A percentile compares a stretch with the other conserved stretches of the same genome.
Conservation (phyloP, 805 yeast species). For the Metschnikowia vanudenii region DNA sequence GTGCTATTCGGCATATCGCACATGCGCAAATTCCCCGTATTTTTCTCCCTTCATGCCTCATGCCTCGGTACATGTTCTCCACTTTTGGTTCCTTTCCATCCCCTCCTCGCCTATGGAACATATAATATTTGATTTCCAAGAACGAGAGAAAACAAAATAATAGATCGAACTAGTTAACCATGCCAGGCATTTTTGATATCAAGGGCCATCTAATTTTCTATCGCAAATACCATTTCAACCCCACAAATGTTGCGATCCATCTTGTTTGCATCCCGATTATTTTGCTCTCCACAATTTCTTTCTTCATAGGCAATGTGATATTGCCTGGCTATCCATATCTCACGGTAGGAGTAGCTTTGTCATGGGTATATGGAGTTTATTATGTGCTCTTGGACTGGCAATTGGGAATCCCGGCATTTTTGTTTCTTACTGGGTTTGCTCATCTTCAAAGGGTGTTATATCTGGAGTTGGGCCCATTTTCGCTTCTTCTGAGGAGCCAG, state of each 20-base stretch:
- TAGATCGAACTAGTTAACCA: constrained; percentile 8
- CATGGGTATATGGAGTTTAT: constrained; percentile 51
- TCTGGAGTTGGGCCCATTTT: constrained; percentile 10
- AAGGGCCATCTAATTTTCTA: constrained; percentile 41
- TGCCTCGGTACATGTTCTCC: too few species aligned
- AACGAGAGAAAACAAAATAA: not conserved
- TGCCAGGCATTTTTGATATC: constrained; percentile 37
- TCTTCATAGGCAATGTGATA: constrained; percentile 19
- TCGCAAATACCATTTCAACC: constrained; percentile 32
- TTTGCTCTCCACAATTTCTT: constrained; percentile 50
- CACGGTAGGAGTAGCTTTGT: constrained; percentile 48
- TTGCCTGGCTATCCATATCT: constrained; percentile 23
- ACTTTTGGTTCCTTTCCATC: too few species aligned
- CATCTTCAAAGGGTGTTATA: constrained; percentile 24
- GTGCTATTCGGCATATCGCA: not conserved
- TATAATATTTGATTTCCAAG: not conserved
- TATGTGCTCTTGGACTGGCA: constrained; percentile 57
- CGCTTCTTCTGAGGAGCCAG: constrained; percentile 18
- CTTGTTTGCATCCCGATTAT: constrained; percentile 78
- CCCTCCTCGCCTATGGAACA: too few species aligned
- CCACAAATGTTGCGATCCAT: constrained; percentile 74
- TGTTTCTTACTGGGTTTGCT: constrained; percentile 25
- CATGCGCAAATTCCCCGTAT: not conserved
- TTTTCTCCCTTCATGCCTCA: too few species aligned
- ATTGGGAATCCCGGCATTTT: constrained; percentile 34